Evolutionary conservation across 306 rosid genomes (phyloP), one percentile per base, ranked within the genome.

Genomic region (Datisca glomerata): DNA sequence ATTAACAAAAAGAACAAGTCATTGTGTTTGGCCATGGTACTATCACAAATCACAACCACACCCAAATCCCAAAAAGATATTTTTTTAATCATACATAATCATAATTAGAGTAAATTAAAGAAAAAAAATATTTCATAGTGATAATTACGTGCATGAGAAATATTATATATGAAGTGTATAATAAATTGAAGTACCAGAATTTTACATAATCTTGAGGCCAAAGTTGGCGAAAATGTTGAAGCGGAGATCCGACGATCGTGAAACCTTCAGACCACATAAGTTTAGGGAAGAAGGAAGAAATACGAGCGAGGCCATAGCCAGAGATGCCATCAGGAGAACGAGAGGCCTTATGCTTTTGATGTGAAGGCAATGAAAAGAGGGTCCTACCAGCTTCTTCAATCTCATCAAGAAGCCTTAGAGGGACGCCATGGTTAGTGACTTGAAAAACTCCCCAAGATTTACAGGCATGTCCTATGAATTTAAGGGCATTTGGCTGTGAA

Each of bases 241-340:
- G 3, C 2, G 68, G 70, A 15, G 79, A 64, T 6, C 69, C 76
- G 8, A 45, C 13, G 14, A 73, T 45, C 1, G 71, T 16, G 65
- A 69, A 70, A 1, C 65, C 66, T 61, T 80, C 81, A 16, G 71
- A 51, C 79, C 79, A 76, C 67, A 76, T 33, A 0, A 27, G 24
- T 59, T 68, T 73, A 2, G 53, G 10, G 33, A 46, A 47, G 51
- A 55, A 51, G 13, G 13, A 2, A 0, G 77, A 34, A 31, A 68
- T 62, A 22, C 31, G 66, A 13, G 60, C 66, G 9, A 35, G 12
- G n/a, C 81, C 75, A 15, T 75, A 80, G 29, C 85, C 85, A 4
- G 50, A 23, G 34, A 50, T 0, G 19, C 53, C 45, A 2, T 43
- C 66, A 0, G 73, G 59, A 2, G 64, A 31, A 5, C 66, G 71